Conservation (phyloP, 2,329 filamentous ascomycete genomes). For the Colletotrichum sp. region DNA sequence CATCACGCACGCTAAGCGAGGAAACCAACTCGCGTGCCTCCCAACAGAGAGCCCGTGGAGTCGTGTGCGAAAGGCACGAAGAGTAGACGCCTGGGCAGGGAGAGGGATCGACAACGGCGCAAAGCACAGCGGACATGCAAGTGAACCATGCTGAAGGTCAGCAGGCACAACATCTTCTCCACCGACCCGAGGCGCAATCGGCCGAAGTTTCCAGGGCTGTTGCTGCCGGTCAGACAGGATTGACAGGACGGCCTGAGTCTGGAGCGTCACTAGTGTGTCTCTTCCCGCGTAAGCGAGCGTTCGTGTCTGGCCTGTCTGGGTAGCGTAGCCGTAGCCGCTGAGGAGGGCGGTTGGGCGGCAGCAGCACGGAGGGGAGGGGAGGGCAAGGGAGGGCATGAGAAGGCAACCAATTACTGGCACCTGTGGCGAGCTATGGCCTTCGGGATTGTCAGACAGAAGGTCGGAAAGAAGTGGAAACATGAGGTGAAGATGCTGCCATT, state of each 20-base stretch:
- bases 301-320: neutral
- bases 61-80: neutral
- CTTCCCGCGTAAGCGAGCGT: neutral
- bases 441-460: neutral
- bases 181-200: slow-evolving; percentile 1
- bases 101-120: neutral
- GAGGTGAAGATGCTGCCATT: neutral
- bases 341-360: neutral
- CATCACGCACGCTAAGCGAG: neutral
- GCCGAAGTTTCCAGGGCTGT: neutral
- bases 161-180: neutral
- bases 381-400: neutral
- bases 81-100: neutral
- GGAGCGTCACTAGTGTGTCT: neutral
- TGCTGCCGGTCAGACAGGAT: neutral
- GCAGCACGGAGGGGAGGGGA: neutral
- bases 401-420: neutral
- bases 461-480: neutral
- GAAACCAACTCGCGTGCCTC: neutral
- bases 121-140: neutral
- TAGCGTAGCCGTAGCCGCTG: neutral
- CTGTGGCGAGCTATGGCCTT: neutral
- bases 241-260: neutral
- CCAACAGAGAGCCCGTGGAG: neutral
- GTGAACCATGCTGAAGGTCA: neutral